A percentile compares a stretch with the other conserved stretches of the same genome.
These are phyloP conservation scores for Potentilla sterilis DNA, from an alignment of 306 rosid genomes.

Conservation along the genomic window DNA sequence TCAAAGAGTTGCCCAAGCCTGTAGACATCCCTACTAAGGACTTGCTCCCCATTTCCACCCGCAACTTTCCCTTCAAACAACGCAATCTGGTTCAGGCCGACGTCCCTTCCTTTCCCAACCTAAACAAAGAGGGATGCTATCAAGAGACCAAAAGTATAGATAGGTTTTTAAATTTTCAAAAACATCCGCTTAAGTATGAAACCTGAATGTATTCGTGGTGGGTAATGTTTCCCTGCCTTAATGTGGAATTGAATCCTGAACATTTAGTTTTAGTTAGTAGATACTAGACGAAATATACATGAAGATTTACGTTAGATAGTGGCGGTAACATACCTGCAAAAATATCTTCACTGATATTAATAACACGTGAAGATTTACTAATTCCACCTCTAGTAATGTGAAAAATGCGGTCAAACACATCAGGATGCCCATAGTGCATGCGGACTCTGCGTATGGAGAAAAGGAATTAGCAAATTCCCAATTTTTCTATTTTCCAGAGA, in stretches of 20 bases:
- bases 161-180: constrained; percentile 15
- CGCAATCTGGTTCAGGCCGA: constrained; percentile 97
- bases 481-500: background rate
- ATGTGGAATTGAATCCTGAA: constrained; percentile 93
- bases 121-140: constrained; percentile 36
- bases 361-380: constrained; percentile 93
- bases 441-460: constrained; percentile 67
- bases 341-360: constrained; percentile 96
- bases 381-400: constrained; percentile 97
- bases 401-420: constrained; percentile 91
- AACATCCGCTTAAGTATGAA: constrained; percentile 16
- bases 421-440: constrained; percentile 99
- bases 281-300: background rate
- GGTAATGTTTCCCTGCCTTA: constrained; percentile 92
- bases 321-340: constrained; percentile 54
- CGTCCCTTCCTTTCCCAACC: constrained; percentile 99
- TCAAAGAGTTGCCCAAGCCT: constrained; percentile 92
- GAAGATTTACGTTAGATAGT: too few relatives aligned
- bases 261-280: constrained; percentile 12
- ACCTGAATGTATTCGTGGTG: constrained; percentile 99
- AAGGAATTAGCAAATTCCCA: background rate
- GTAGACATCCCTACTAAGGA: constrained; percentile 90
- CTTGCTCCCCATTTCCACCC: constrained; percentile 99
- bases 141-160: constrained; percentile 22
- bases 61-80: constrained; percentile 99